Conservation (phyloP, 768 basidiomycete species). For the Mycena indigotica region DNA sequence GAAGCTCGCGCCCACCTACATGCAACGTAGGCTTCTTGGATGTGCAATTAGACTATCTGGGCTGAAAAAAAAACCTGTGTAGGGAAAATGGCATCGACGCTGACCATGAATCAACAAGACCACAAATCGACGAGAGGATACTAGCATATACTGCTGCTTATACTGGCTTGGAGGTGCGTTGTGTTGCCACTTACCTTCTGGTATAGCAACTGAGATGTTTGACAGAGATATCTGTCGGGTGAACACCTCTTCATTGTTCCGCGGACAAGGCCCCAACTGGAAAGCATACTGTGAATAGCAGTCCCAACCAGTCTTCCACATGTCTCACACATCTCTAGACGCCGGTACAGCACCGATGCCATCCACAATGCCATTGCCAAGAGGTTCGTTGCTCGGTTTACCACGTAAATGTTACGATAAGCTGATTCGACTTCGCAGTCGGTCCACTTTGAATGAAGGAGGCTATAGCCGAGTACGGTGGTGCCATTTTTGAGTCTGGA, state of each 20-base stretch:
- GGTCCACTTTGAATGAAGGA: constrained; percentile 27
- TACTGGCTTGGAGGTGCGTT: constrained; percentile 57
- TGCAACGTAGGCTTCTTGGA: constrained; percentile 53
- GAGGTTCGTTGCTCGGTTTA: constrained; percentile 62
- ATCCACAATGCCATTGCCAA: constrained; percentile 80
- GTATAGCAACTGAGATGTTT: background rate
- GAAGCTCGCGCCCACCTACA: constrained; percentile 73
- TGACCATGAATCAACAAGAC: constrained; percentile 46
- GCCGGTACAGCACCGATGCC: constrained; percentile 75
- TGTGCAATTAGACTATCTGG: too few species aligned
- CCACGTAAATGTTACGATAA: constrained; percentile 42
- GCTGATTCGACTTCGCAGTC: constrained; percentile 4
- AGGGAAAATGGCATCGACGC: constrained; percentile 59
- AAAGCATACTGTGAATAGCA: constrained; percentile 65
- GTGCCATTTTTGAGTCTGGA: background rate
- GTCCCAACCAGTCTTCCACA: constrained; percentile 1
- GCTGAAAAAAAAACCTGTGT: background rate
- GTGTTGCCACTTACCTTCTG: background rate
- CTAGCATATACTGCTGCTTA: constrained; percentile 82
- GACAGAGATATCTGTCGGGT: constrained; percentile 55
- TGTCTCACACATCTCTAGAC: constrained; percentile 41
- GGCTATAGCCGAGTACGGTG: constrained; percentile 54
- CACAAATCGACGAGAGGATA: constrained; percentile 70
- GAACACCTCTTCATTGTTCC: constrained; percentile 74
- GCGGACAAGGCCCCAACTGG: constrained; percentile 63